Percentiles rank a stretch among this genome's conserved stretches.
These are phyloP conservation scores for Dothiorella sarmentorum DNA, from an alignment of 2,329 filamentous ascomycete genomes.

Conservation along the genomic window DNA sequence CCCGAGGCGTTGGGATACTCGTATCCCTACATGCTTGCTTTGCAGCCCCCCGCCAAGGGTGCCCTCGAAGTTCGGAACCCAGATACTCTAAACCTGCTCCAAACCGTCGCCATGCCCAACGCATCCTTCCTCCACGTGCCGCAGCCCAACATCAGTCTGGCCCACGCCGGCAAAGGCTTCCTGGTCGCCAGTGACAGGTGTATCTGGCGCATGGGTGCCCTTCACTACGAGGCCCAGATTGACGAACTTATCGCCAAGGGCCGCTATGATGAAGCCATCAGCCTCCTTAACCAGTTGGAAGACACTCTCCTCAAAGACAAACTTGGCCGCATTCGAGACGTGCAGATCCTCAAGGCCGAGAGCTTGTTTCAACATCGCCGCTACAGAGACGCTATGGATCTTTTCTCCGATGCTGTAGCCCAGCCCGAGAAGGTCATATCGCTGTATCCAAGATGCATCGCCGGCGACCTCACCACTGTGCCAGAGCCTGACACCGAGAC, in stretches of 20 bases:
- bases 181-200: conserved; percentile 85
- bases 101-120: conserved; percentile 76
- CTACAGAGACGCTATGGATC: conserved; percentile 79
- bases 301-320: conserved; percentile 87
- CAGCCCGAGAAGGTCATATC: conserved; percentile 84
- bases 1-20: conserved; percentile 93
- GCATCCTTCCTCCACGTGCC: conserved; percentile 86
- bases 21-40: conserved; percentile 87
- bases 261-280: conserved; percentile 87
- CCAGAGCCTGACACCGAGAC: conserved; percentile 47
- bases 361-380: conserved; percentile 75
- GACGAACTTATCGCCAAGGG: conserved; percentile 71
- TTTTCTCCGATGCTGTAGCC: conserved; percentile 87
- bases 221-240: conserved; percentile 87
- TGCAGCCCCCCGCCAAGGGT: conserved; percentile 80
- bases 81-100: conserved; percentile 82
- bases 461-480: conserved; percentile 71
- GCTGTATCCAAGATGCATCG: conserved; percentile 78
- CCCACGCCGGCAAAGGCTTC: conserved; percentile 94
- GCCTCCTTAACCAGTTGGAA: conserved; percentile 82
- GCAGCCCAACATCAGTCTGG: conserved; percentile 87
- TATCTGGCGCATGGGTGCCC: conserved; percentile 94
- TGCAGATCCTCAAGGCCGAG: conserved; percentile 91
- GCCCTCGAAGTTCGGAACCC: conserved; percentile 88
- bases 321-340: conserved; percentile 71